Conservation (phyloP, 345 rosid genomes). For the Citrus glauca region DNA sequence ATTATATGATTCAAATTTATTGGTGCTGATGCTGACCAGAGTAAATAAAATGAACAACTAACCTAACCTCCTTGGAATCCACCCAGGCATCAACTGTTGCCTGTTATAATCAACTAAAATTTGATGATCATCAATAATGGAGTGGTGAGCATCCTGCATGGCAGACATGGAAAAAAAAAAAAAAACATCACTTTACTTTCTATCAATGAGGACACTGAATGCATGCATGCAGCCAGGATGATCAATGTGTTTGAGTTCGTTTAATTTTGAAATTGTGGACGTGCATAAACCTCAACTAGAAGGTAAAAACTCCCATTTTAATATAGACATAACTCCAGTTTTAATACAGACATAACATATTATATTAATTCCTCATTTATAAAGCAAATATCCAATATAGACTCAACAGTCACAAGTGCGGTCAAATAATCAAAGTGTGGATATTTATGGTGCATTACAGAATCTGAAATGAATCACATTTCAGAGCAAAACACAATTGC, state of each 20-base stretch:
- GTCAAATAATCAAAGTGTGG: background rate
- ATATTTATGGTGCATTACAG: background rate
- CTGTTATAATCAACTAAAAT: slow-evolving; percentile 84
- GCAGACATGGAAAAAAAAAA: background rate
- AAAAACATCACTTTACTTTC: background rate
- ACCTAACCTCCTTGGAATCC: slow-evolving; percentile 99
- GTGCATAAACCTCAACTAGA: background rate
- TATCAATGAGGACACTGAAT: background rate
- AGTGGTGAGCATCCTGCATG: slow-evolving; percentile 78
- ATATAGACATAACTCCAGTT: too few relatives aligned
- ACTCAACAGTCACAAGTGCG: background rate
- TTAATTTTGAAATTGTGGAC: background rate
- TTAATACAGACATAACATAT: background rate
- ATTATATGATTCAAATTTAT: background rate
- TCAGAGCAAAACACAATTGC: background rate
- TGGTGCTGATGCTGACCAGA: background rate
- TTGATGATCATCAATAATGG: slow-evolving; percentile 65
- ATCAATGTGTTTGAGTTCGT: background rate
- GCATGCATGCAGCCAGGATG: background rate
- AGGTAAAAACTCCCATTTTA: background rate
- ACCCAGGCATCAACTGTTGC: slow-evolving; percentile 90
- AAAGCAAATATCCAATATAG: background rate
- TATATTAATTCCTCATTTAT: background rate
- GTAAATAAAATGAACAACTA: slow-evolving; percentile 10
- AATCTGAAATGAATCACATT: background rate